These are phyloP conservation scores for Fragilaria crotonensis DNA, from an alignment of 108 stramenopile genomes.

Conservation along the genomic window DNA sequence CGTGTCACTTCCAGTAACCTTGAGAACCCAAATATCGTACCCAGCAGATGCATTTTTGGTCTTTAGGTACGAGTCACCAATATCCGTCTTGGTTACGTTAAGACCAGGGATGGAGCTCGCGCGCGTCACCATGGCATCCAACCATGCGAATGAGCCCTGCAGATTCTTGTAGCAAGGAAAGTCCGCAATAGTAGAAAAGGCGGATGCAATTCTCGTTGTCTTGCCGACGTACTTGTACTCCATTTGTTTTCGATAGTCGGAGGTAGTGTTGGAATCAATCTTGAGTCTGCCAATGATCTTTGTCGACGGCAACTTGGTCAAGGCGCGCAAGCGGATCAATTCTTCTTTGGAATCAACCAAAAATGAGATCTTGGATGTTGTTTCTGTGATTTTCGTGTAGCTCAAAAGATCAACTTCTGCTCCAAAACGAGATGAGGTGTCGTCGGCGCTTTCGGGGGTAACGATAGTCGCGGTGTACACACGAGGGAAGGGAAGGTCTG, in stretches of 20 bases:
- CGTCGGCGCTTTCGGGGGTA: neutral
- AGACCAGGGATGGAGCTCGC: neutral
- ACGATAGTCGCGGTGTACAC: neutral
- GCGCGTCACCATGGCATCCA: slow-evolving; percentile 4
- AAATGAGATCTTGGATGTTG: neutral
- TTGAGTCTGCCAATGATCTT: neutral
- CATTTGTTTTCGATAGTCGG: neutral
- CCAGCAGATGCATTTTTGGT: slow-evolving; percentile 8
- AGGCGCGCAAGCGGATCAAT: neutral
- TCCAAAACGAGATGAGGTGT: neutral
- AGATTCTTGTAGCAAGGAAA: slow-evolving; percentile 12
- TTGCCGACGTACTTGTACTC: neutral
- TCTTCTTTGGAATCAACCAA: neutral
- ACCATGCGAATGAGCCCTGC: slow-evolving; percentile 1
- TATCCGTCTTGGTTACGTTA: slow-evolving; percentile 6
- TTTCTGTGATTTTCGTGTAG: neutral
- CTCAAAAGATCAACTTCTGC: neutral
- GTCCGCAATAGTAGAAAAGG: neutral
- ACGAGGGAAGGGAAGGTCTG: neutral
- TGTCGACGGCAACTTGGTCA: neutral
- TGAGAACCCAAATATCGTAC: slow-evolving; percentile 37
- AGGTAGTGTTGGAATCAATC: neutral
- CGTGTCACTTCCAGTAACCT: slow-evolving; percentile 17
- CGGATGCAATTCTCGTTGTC: neutral
- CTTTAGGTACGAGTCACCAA: slow-evolving; percentile 33